Conservation (phyloP, 2,329 filamentous ascomycete species). For the Penicillium sp. region DNA sequence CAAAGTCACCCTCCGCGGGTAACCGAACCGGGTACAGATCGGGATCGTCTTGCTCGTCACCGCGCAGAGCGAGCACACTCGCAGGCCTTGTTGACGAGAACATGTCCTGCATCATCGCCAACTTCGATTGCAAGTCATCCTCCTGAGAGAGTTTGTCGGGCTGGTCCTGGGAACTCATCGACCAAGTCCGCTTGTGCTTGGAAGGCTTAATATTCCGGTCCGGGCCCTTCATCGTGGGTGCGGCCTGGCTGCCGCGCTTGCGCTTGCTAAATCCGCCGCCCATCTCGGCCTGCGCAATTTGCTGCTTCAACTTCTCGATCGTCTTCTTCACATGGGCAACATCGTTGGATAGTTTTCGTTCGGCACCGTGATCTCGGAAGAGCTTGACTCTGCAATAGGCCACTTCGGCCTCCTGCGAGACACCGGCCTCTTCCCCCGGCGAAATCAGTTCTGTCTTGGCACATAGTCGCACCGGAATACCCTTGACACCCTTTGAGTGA, state of each 20-base stretch:
- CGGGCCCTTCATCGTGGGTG: slow-evolving; percentile 46
- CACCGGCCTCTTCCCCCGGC: slow-evolving; percentile 44
- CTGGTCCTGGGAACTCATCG: slow-evolving; percentile 67
- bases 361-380: slow-evolving; percentile 91
- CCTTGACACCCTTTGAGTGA: slow-evolving; percentile 97
- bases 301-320: slow-evolving; percentile 92
- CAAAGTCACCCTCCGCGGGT: slow-evolving; percentile 29
- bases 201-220: slow-evolving; percentile 66
- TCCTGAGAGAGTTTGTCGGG: slow-evolving; percentile 41
- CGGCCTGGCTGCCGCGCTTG: slow-evolving; percentile 53
- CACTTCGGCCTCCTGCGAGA: slow-evolving; percentile 57
- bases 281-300: slow-evolving; percentile 70
- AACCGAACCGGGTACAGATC: slow-evolving; percentile 43
- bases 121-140: slow-evolving; percentile 45
- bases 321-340: slow-evolving; percentile 92
- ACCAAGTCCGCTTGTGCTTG: slow-evolving; percentile 94
- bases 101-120: slow-evolving; percentile 45
- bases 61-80: slow-evolving; percentile 42
- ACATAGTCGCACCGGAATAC: slow-evolving; percentile 88
- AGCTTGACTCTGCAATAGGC: slow-evolving; percentile 97
- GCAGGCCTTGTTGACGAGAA: slow-evolving; percentile 43
- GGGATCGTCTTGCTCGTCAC: slow-evolving; percentile 45
- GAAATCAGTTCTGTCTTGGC: slow-evolving; percentile 74
- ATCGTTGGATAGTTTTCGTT: slow-evolving; percentile 91
- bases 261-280: slow-evolving; percentile 59